phyloP scores from a whole-genome alignment of 306 rosid genomes.

The Cicer cuneatum region DNA sequence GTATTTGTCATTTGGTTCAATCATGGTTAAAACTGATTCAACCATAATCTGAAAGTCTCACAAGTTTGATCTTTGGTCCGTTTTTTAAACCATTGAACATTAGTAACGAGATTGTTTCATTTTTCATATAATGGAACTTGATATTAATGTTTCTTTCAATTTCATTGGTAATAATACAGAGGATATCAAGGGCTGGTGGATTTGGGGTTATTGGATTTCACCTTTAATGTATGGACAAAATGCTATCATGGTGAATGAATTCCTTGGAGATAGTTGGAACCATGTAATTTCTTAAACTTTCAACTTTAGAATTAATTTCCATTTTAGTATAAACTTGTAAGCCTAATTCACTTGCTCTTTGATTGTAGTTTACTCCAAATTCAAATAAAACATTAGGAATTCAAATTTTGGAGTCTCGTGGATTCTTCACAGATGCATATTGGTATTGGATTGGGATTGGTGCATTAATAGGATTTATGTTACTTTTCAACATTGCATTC shows the following conservation, averaged over 20 bases:
- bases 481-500: constrained; percentile 46
- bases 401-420: constrained; percentile 41
- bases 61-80: no score
- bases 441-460: constrained; percentile 68
- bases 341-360: not conserved
- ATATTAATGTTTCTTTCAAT: constrained; percentile 26
- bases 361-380: constrained; percentile 22
- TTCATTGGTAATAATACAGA: constrained; percentile 46
- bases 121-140: not conserved
- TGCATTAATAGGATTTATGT: constrained; percentile 44
- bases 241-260: constrained; percentile 58
- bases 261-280: constrained; percentile 55
- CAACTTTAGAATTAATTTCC: not conserved
- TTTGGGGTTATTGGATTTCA: constrained; percentile 67
- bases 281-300: constrained; percentile 45
- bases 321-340: not conserved
- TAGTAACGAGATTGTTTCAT: no score
- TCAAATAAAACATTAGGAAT: constrained; percentile 25
- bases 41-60: no score
- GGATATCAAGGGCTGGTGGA: constrained; percentile 56
- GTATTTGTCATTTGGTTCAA: no score
- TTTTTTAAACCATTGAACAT: no score
- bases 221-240: constrained; percentile 66
- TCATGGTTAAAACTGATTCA: no score
- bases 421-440: constrained; percentile 46